Percentiles rank a stretch among this genome's conserved stretches.
Conservation (phyloP, 164 flowering plant genomes). For the Brasenia schreberi region DNA sequence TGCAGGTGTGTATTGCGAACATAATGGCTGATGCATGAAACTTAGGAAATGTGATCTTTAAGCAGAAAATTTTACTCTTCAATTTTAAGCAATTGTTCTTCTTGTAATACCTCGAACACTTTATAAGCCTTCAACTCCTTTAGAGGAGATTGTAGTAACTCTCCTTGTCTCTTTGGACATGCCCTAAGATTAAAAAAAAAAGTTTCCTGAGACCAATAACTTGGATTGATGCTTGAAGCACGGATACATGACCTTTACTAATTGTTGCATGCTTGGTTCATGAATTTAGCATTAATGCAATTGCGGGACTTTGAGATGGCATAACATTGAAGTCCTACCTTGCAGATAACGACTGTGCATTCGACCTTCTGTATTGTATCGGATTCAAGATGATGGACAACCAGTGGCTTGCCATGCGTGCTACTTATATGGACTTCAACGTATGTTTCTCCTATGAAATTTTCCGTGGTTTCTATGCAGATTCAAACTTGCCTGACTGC, state of each 20-base stretch:
- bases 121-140: no score
- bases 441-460: constrained; percentile 6
- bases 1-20: constrained; percentile 29
- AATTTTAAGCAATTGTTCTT: neutral
- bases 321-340: neutral
- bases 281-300: neutral
- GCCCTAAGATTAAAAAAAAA: no score
- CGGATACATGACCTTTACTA: no score
- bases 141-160: no score
- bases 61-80: neutral
- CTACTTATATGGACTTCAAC: constrained; percentile 28
- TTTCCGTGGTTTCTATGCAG: no score
- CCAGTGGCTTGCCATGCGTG: constrained; percentile 28
- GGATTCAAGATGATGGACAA: constrained; percentile 26
- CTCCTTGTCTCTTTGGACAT: no score
- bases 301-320: no score
- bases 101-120: no score
- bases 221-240: no score
- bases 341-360: constrained; percentile 22
- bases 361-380: constrained; percentile 24
- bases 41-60: neutral
- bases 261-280: neutral
- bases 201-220: no score
- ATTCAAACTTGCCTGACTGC: neutral
- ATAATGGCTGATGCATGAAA: neutral